Evolutionary conservation across 176 grass and related monocot genomes (phyloP).

Genomic region (Oryza punctata): DNA sequence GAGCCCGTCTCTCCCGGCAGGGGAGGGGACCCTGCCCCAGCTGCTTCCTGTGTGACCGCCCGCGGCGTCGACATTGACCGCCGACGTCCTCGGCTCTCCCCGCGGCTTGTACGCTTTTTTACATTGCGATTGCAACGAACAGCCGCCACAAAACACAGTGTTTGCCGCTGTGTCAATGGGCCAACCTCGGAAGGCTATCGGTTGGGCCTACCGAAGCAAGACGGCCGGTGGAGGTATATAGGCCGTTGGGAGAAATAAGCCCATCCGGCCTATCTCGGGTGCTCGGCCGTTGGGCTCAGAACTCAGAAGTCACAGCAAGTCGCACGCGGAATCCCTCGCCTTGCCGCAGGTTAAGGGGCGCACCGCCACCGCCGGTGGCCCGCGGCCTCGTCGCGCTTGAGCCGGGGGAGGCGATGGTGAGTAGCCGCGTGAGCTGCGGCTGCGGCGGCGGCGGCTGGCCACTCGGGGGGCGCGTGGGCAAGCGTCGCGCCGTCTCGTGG

Average conservation of each 20-base stretch:
- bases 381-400: not conserved
- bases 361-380: not conserved
- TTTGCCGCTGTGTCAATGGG: too few species aligned
- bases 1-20: not conserved
- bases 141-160: too few species aligned
- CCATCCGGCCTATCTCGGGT: too few species aligned
- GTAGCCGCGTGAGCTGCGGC: not conserved
- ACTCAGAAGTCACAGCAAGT: not conserved
- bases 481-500: slow-evolving; percentile 26
- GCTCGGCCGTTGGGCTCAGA: too few species aligned
- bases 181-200: too few species aligned
- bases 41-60: too few species aligned
- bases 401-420: not conserved
- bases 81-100: not conserved
- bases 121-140: too few species aligned
- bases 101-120: too few species aligned
- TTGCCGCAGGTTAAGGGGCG: not conserved
- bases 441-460: not conserved
- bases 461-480: not conserved
- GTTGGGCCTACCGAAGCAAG: too few species aligned
- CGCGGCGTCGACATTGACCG: not conserved
- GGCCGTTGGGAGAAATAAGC: too few species aligned
- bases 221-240: not conserved
- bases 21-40: not conserved
- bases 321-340: not conserved